These are phyloP conservation scores for Waitea zeae DNA, from an alignment of 1,284 basidiomycete species.

Conservation along the genomic window DNA sequence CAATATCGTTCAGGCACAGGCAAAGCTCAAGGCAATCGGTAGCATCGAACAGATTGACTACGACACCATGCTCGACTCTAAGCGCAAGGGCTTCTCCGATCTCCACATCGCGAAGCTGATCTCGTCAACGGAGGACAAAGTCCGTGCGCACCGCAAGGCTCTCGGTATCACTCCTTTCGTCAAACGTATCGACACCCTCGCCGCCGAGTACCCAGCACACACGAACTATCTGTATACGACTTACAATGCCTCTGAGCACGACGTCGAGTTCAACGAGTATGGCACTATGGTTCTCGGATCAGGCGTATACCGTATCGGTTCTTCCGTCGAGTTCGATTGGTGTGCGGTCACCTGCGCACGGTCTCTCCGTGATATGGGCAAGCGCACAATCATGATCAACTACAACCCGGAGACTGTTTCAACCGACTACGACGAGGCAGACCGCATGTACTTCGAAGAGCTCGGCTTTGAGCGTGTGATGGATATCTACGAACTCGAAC, in stretches of 20 bases:
- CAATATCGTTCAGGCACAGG: slow-evolving; percentile 84
- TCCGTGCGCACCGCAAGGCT: slow-evolving; percentile 77
- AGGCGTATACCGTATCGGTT: slow-evolving; percentile 97
- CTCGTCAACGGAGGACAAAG: slow-evolving; percentile 51
- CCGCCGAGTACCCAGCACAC: slow-evolving; percentile 96
- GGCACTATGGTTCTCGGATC: slow-evolving; percentile 99
- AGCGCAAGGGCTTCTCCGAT: slow-evolving; percentile 92
- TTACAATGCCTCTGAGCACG: slow-evolving; percentile 94
- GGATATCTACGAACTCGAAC: slow-evolving; percentile 98
- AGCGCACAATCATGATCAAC: slow-evolving; percentile 98
- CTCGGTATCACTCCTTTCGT: slow-evolving; percentile 90
- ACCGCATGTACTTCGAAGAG: slow-evolving; percentile 97
- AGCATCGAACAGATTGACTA: slow-evolving; percentile 46
- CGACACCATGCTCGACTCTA: slow-evolving; percentile 69
- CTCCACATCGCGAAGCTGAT: slow-evolving; percentile 76
- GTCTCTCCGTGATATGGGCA: slow-evolving; percentile 80
- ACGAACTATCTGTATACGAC: slow-evolving; percentile 99
- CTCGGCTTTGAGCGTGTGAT: slow-evolving; percentile 96
- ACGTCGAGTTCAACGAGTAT: slow-evolving; percentile 91
- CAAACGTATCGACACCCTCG: slow-evolving; percentile 98
- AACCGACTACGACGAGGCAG: slow-evolving; percentile 98
- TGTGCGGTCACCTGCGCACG: slow-evolving; percentile 97
- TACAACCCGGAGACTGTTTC: slow-evolving; percentile 99
- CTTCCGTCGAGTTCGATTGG: slow-evolving; percentile 99
- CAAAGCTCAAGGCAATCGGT: slow-evolving; percentile 50